phyloP scores from a whole-genome alignment of 148 eudicot species.

The Cornus suecica region DNA sequence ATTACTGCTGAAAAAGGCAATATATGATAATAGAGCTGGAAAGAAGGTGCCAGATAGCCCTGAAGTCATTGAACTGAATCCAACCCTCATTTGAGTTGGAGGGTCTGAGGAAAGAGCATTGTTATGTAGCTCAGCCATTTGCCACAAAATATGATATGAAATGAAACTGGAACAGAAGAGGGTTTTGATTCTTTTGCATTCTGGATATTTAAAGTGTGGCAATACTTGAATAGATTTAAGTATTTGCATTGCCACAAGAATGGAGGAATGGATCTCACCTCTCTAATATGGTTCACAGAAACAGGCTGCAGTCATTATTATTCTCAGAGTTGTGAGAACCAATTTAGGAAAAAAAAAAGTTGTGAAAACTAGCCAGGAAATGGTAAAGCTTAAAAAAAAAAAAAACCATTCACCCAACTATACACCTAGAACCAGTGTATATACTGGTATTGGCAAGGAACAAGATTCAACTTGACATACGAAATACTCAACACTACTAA shows the following conservation, averaged over 20 bases:
- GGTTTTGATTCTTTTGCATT: neutral
- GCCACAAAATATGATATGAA: no score
- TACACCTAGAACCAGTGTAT: neutral
- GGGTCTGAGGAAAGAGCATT: no score
- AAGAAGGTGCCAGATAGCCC: no score
- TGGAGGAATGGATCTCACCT: neutral
- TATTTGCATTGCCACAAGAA: neutral
- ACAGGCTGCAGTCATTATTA: neutral
- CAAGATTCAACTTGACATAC: neutral
- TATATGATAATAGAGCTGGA: neutral
- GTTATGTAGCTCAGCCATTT: no score
- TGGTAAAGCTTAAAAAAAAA: neutral
- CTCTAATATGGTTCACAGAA: neutral
- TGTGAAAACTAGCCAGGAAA: neutral
- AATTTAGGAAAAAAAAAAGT: no score
- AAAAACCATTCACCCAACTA: neutral
- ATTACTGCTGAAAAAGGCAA: neutral
- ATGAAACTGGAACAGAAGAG: neutral
- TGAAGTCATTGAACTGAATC: no score
- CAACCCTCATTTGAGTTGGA: no score
- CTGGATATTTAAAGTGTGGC: conserved; percentile 1
- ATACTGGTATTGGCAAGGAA: neutral
- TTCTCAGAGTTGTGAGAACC: neutral
- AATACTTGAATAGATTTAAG: neutral
- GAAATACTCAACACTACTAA: conserved; percentile 20